Conservation (phyloP, 306 rosid species). For the Malus asiatica region DNA sequence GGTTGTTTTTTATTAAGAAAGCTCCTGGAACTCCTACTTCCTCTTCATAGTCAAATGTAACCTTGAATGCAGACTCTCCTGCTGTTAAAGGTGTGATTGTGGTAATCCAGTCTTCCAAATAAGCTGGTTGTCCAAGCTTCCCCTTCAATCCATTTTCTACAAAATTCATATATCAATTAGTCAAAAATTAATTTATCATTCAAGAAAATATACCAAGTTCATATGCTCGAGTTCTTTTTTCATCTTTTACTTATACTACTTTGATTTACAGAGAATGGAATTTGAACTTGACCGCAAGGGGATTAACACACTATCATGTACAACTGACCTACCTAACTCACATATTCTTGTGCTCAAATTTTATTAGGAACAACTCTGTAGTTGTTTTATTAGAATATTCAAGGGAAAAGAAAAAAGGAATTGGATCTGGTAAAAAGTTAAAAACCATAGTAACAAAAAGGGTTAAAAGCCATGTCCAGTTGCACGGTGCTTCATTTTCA, state of each 20-base stretch:
- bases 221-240: too few relatives aligned
- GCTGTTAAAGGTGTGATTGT: slow-evolving; percentile 33
- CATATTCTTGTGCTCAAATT: neutral
- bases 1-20: slow-evolving; percentile 36
- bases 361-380: neutral
- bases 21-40: slow-evolving; percentile 59
- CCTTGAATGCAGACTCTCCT: slow-evolving; percentile 31
- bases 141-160: slow-evolving; percentile 39
- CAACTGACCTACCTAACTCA: too few relatives aligned
- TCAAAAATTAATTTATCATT: too few relatives aligned
- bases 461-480: neutral
- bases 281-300: too few relatives aligned
- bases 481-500: neutral
- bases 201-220: too few relatives aligned
- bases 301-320: too few relatives aligned
- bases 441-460: neutral
- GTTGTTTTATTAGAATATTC: neutral
- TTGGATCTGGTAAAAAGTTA: neutral
- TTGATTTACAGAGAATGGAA: too few relatives aligned
- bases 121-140: slow-evolving; percentile 49
- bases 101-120: slow-evolving; percentile 41
- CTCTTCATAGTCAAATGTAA: slow-evolving; percentile 45
- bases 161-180: neutral
- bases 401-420: too few relatives aligned
- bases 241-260: too few relatives aligned